Evolutionary conservation across 2,329 filamentous ascomycete species (phyloP).

Genomic region (Colletotrichum tamarilloi): DNA sequence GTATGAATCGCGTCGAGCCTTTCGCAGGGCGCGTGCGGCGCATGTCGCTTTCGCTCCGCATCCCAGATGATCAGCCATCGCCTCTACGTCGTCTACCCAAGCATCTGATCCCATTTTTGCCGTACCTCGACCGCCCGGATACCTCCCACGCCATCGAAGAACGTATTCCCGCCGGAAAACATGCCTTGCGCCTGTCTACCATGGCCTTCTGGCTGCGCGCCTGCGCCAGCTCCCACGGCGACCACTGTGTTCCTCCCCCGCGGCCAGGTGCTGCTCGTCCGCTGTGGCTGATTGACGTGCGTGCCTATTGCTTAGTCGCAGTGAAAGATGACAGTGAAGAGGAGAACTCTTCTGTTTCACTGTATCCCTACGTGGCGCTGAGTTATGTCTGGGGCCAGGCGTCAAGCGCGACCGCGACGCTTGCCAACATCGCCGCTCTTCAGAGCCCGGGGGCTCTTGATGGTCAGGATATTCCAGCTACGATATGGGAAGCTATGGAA

Average conservation of each 20-base stretch:
- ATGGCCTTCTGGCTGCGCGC: neutral
- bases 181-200: neutral
- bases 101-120: neutral
- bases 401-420: neutral
- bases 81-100: neutral
- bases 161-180: neutral
- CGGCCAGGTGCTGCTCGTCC: neutral
- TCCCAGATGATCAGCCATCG: neutral
- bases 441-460: neutral
- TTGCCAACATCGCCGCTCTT: neutral
- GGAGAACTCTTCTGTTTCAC: no score
- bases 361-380: neutral
- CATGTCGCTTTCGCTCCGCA: neutral
- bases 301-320: neutral
- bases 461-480: neutral
- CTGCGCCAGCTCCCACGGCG: neutral
- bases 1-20: neutral
- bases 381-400: conserved; percentile 10
- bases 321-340: neutral
- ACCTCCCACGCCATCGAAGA: neutral
- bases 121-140: neutral
- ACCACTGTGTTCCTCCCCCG: neutral
- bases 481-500: neutral
- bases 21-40: neutral
- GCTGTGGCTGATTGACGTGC: neutral